phyloP scores from a whole-genome alignment of 139 green algal genomes.

The Tetraselmis chui region DNA sequence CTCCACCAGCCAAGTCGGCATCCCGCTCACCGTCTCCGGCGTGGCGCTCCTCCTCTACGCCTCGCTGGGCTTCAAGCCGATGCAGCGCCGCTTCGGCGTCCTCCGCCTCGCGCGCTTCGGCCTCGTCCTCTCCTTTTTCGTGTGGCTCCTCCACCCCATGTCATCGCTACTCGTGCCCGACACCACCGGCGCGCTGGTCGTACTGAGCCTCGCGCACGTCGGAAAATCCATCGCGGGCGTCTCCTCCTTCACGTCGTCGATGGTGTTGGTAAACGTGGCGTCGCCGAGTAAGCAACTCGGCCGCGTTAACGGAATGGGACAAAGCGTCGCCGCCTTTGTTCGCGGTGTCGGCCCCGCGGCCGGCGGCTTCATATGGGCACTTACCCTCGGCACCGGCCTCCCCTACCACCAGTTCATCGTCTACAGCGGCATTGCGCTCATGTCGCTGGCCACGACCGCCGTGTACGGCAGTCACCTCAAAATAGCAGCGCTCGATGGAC shows the following conservation, averaged over 20 bases:
- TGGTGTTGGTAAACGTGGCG: conserved; percentile 52
- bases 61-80: background rate
- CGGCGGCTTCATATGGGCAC: conserved; percentile 51
- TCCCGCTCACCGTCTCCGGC: background rate
- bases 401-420: conserved; percentile 45
- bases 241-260: conserved; percentile 42
- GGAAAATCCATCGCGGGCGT: background rate
- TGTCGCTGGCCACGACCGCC: background rate
- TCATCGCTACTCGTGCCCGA: conserved; percentile 15
- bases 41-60: background rate
- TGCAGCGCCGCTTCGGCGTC: background rate
- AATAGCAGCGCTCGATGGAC: background rate
- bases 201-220: background rate
- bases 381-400: conserved; percentile 18
- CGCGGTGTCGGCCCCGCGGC: conserved; percentile 45
- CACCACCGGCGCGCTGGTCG: background rate
- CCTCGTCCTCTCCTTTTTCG: conserved; percentile 18
- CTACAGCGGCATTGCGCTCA: background rate
- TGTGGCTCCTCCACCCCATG: conserved; percentile 32
- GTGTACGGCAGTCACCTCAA: background rate
- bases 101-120: conserved; percentile 26
- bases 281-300: conserved; percentile 33
- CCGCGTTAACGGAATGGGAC: conserved; percentile 57
- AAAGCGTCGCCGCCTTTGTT: conserved; percentile 52
- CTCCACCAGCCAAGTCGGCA: background rate